A percentile compares a stretch with the other conserved stretches of the same genome.
Conservation (phyloP, 2,329 filamentous ascomycete species). For the Chlorencoelia australis region DNA sequence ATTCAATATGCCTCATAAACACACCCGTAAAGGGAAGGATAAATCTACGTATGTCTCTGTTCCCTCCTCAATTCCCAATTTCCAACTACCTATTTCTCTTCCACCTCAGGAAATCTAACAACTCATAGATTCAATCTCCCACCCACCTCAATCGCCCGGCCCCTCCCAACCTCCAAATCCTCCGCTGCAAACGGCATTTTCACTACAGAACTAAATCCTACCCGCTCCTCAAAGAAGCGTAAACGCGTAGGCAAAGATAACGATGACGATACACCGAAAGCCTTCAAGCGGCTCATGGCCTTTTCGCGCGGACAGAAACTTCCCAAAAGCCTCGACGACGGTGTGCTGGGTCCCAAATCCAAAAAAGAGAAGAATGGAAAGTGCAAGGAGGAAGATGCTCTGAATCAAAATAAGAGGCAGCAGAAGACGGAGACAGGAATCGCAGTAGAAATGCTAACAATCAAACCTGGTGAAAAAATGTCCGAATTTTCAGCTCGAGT, state of each 20-base stretch:
- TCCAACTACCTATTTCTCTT: neutral
- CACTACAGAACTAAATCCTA: constrained; percentile 25
- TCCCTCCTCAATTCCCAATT: neutral
- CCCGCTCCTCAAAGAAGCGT: constrained; percentile 31
- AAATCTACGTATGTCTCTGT: constrained; percentile 38
- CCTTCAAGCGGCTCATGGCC: constrained; percentile 79
- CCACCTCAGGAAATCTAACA: constrained; percentile 13
- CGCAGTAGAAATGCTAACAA: constrained; percentile 49
- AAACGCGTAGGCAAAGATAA: constrained; percentile 37
- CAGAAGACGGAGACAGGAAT: constrained; percentile 17
- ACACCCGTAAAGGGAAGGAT: constrained; percentile 57
- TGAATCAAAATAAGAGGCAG: constrained; percentile 14
- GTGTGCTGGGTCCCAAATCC: constrained; percentile 31
- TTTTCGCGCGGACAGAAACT: constrained; percentile 51
- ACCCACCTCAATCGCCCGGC: constrained; percentile 46
- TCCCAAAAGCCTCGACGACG: constrained; percentile 61
- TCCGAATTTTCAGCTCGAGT: constrained; percentile 76
- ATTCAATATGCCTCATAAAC: constrained; percentile 70
- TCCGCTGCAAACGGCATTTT: constrained; percentile 30
- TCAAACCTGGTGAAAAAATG: constrained; percentile 74
- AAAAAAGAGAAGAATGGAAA: constrained; percentile 24
- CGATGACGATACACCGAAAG: constrained; percentile 75
- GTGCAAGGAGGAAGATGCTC: constrained; percentile 10
- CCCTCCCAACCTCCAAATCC: constrained; percentile 44
- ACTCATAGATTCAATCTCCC: constrained; percentile 38